Conservation (phyloP, 352 stramenopile genomes). For the Phytopythium litorale region DNA sequence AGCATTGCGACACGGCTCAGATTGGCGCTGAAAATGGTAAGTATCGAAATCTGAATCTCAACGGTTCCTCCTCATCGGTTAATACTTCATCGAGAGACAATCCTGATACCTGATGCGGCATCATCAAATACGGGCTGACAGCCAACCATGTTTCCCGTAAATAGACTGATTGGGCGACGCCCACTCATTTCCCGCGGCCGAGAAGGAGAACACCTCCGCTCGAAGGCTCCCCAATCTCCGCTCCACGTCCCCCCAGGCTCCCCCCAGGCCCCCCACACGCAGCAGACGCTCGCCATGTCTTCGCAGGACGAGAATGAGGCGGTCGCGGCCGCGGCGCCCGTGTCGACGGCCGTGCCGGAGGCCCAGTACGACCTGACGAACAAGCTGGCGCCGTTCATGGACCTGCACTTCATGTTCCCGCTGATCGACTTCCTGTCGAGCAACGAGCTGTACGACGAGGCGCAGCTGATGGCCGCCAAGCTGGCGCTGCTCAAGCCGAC, state of each 20-base stretch:
- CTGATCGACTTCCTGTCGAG: conserved; percentile 94
- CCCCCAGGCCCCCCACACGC: neutral
- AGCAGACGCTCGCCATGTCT: conserved; percentile 20
- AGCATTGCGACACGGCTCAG: no score
- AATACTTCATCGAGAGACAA: no score
- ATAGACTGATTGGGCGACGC: neutral
- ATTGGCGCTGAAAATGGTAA: no score
- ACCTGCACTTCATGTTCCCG: conserved; percentile 97
- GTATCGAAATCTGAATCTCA: no score
- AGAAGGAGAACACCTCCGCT: conserved; percentile 9
- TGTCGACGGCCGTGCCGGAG: conserved; percentile 42
- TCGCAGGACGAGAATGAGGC: conserved; percentile 40
- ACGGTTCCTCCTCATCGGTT: no score
- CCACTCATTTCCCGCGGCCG: conserved; percentile 39
- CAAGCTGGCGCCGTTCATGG: conserved; percentile 92
- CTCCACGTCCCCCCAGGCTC: neutral
- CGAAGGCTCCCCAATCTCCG: neutral
- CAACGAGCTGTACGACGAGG: conserved; percentile 91
- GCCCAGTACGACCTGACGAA: conserved; percentile 94
- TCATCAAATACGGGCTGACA: no score
- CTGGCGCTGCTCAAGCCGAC: conserved; percentile 92
- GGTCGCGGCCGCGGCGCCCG: conserved; percentile 8
- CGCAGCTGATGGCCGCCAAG: conserved; percentile 87
- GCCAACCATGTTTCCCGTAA: no score
- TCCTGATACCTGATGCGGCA: no score